Base-by-base conservation (phyloP, 2,329 filamentous ascomycete species). In the Sporothrix phasma region DNA sequence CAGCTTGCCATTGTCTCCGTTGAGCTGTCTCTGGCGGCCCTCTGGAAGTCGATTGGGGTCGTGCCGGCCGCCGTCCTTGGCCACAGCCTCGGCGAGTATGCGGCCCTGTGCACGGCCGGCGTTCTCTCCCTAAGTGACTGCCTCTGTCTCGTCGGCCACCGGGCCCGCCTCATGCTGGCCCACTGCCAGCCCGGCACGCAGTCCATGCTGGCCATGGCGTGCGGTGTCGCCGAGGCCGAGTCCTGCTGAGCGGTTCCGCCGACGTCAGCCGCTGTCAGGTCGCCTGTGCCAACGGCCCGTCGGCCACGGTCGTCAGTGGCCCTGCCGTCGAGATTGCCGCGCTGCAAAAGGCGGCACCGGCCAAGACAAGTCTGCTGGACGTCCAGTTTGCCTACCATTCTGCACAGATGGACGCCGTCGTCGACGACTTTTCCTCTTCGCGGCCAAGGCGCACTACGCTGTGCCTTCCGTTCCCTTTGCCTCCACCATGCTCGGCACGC, bases 231-330 rank as follows among this genome's bases (percentile, higher is more conserved):
- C 2, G 51, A 56, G 17, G 31, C 51, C 11, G 31, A 56, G 19
- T 39, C 51, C 19, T 56, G 2, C 8, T 56, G 51, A 10, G 10
- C 11, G 24, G 31, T 19, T 15, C 51, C 0, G 22, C 31, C 51
- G 19, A 31, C 6, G 37, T 56, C 19, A 15, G 51, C n/a, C 31
- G 24, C n/a, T 56, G 51, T 11, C 31, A 56, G 51, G 39, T 56
- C 24, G 87, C 90, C 15, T 94, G 90, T 76, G 81, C 91, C 72
- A 95, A 95, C 69, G 85, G 87, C 0, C 85, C 87, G 0, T 79
- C 84, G 58, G 88, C 91, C 71, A 92, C 86, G 11, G 90, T 94
- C 1, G 78, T 94, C n/a, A 77, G 76, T 26, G 81, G 80, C 8
- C 69, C 72, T 8, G 74, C 76, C 34, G 69, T 74, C 2, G 72